Evolutionary conservation across 441 rosid genomes (phyloP), one percentile per base, ranked within the genome.

Genomic region (Bruguiera hainesii): DNA sequence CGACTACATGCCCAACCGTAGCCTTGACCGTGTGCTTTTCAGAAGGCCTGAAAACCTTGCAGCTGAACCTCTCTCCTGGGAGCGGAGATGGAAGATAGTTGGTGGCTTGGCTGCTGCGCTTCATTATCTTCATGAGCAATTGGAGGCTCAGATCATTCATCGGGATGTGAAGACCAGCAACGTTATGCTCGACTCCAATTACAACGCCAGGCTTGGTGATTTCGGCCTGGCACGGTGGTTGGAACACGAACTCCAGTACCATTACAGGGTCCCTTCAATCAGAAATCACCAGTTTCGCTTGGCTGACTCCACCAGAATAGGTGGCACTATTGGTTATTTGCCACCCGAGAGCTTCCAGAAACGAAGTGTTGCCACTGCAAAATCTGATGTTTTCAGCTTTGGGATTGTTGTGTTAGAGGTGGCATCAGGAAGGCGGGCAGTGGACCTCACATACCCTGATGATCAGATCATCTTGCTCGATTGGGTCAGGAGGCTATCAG

Each of bases 131-230:
- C 98, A 94, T 68, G 98, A 89, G 56, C 89, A 91, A 37, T 71
- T 94, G 64, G 98, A 94, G 81, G 89, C 95, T 53, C 98, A 91
- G 79, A 89, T 94, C 70, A 89, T 94, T 64, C 97, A 94, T 76
- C 73, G 96, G 2, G 98, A 94, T 55, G 96, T 94, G 8, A 94
- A 94, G 77, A 80, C 97, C 2, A 91, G 97, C 73, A 94, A 94
- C 73, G 97, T 94, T 1, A 91, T 94, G 98, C 82, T 94, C 8
- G 98, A 94, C 56, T 88, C 97, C 23, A 79, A 89, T 29, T 91
- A 79, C 16, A 89, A 88, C 66, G 98, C 97, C 6, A 72, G 89
- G 1, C 84, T 94, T 1, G 97, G 98, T 1, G 98, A 94, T 74
- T 94, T 94, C 63, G 97, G 97, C 46, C 63, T 94, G 76, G 97